Conservation (phyloP, 1,284 basidiomycete species). For the Neonothopanus nambi region DNA sequence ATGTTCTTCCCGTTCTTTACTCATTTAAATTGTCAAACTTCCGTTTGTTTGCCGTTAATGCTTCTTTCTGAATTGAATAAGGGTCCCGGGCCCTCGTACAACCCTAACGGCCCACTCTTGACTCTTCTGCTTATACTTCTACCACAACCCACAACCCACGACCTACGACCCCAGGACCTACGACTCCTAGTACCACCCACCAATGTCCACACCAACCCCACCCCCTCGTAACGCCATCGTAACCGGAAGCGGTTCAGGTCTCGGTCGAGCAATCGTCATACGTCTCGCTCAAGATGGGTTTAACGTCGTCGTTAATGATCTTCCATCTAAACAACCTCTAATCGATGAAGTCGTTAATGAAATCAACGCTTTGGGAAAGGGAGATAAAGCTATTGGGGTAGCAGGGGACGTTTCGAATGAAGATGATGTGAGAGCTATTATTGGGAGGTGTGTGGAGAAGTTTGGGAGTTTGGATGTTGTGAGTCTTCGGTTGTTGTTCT, state of each 20-base stretch:
- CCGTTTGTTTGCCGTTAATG: too few relatives aligned
- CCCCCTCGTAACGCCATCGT: constrained; percentile 25
- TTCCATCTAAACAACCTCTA: constrained; percentile 23
- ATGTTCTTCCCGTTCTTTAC: too few relatives aligned
- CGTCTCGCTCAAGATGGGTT: constrained; percentile 34
- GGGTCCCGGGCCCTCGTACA: too few relatives aligned
- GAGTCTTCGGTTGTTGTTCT: constrained; percentile 14
- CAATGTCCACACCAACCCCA: too few relatives aligned
- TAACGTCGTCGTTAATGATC: constrained; percentile 35
- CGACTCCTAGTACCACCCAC: too few relatives aligned
- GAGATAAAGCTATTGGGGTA: constrained; percentile 15
- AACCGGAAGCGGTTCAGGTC: constrained; percentile 33
- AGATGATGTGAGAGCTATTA: constrained; percentile 30
- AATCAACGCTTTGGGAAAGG: constrained; percentile 20
- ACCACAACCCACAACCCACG: too few relatives aligned
- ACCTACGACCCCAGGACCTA: too few relatives aligned
- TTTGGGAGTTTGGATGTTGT: constrained; percentile 35
- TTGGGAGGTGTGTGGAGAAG: constrained; percentile 24
- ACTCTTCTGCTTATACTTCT: too few relatives aligned
- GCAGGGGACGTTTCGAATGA: constrained; percentile 29
- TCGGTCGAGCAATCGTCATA: constrained; percentile 32
- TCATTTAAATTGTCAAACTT: too few relatives aligned
- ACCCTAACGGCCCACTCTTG: too few relatives aligned
- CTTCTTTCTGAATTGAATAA: too few relatives aligned
- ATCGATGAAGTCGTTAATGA: constrained; percentile 18